phyloP scores from a whole-genome alignment of 2,329 filamentous ascomycete genomes.

The Aspergillus latus region DNA sequence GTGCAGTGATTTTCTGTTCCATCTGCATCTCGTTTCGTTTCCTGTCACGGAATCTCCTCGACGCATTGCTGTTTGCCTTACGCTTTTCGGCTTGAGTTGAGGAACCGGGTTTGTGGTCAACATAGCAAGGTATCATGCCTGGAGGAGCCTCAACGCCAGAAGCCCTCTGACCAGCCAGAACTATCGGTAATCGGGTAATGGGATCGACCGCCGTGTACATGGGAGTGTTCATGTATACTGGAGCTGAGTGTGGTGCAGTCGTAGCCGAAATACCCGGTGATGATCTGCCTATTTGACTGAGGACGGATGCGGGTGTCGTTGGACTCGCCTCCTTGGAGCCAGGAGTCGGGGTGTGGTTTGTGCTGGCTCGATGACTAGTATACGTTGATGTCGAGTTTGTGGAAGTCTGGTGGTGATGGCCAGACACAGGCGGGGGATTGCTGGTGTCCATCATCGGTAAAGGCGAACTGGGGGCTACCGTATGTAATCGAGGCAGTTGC shows the following conservation, averaged over 20 bases:
- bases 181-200: constrained; percentile 25
- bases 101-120: constrained; percentile 45
- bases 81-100: constrained; percentile 44
- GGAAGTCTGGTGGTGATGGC: constrained; percentile 21
- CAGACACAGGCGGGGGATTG: constrained; percentile 18
- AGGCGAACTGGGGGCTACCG: constrained; percentile 27
- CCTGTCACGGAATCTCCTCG: constrained; percentile 42
- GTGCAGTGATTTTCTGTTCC: constrained; percentile 37
- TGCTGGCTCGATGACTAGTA: constrained; percentile 33
- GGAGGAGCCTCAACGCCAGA: constrained; percentile 22
- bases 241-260: constrained; percentile 21
- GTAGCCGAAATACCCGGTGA: constrained; percentile 30
- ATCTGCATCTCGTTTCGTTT: constrained; percentile 44
- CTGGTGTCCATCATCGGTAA: constrained; percentile 27
- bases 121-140: constrained; percentile 38
- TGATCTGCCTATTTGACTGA: constrained; percentile 31
- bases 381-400: constrained; percentile 36
- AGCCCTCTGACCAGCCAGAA: neutral
- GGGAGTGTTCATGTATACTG: constrained; percentile 18
- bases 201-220: constrained; percentile 30
- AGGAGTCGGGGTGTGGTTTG: constrained; percentile 31
- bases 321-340: constrained; percentile 39
- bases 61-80: constrained; percentile 45
- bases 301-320: constrained; percentile 34
- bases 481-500: constrained; percentile 31